A percentile compares a stretch with the other conserved stretches of the same genome.
Evolutionary conservation across 2,329 filamentous ascomycete species (phyloP).

Genomic region (Malbranchea zuffiana): DNA sequence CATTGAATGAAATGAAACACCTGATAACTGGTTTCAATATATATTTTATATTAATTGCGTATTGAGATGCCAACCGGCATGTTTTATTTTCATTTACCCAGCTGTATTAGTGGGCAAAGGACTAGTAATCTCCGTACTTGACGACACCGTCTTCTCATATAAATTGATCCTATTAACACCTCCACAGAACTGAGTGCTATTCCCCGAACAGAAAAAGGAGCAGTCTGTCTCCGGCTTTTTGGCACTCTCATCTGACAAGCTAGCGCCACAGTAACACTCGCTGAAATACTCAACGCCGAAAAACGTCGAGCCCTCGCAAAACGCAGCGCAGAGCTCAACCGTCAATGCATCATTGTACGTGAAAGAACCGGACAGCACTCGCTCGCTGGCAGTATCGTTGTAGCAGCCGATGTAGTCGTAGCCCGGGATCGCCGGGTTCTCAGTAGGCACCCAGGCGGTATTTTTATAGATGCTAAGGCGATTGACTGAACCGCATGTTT

Average conservation of each 20-base stretch:
- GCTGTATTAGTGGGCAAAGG: too few relatives aligned
- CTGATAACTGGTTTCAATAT: too few relatives aligned
- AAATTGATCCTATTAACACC: conserved; percentile 12
- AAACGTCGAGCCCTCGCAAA: conserved; percentile 9
- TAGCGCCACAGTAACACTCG: conserved; percentile 12
- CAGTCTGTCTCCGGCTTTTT: conserved; percentile 10
- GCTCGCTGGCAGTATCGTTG: conserved; percentile 9
- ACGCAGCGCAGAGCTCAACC: conserved; percentile 9
- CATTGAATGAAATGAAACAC: too few relatives aligned
- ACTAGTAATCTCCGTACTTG: not conserved
- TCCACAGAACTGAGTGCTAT: conserved; percentile 12
- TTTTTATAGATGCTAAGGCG: conserved; percentile 12
- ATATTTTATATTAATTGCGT: too few relatives aligned
- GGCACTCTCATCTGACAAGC: conserved; percentile 6
- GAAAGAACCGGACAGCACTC: conserved; percentile 9
- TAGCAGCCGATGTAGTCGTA: conserved; percentile 12
- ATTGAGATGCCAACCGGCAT: too few relatives aligned
- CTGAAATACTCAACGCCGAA: conserved; percentile 13
- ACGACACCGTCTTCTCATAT: conserved; percentile 4
- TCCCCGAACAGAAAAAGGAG: conserved; percentile 12
- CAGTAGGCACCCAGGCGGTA: conserved; percentile 9
- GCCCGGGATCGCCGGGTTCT: conserved; percentile 9
- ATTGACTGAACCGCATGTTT: conserved; percentile 9
- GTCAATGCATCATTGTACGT: conserved; percentile 10
- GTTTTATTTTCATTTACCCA: too few relatives aligned